A percentile compares a stretch with the other conserved stretches of the same genome.
These are phyloP conservation scores for Rhizophagus prolifer DNA, from an alignment of 192 early-diverging fungal genomes.

Conservation along the genomic window DNA sequence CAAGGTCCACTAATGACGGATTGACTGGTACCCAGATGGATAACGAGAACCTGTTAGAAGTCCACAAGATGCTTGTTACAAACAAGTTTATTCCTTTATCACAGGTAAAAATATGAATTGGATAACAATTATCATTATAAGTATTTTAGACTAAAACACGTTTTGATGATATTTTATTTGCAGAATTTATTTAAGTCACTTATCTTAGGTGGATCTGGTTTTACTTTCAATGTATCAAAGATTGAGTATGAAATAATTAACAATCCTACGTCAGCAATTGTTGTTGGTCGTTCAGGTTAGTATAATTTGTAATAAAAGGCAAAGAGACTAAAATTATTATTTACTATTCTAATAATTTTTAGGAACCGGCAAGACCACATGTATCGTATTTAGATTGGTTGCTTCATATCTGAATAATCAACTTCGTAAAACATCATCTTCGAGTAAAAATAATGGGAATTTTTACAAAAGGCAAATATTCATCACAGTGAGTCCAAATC, in stretches of 20 bases:
- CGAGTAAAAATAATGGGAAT: neutral
- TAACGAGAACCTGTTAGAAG: neutral
- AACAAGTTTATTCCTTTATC: constrained; percentile 13
- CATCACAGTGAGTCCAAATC: constrained; percentile 1
- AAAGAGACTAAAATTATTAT: neutral
- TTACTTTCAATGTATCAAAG: constrained; percentile 26
- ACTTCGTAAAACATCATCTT: neutral
- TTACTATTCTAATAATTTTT: neutral
- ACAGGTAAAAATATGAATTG: neutral
- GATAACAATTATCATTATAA: neutral
- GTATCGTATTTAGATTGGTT: constrained; percentile 7
- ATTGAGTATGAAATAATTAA: constrained; percentile 21
- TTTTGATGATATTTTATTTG: neutral
- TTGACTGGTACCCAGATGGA: neutral
- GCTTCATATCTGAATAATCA: constrained; percentile 1
- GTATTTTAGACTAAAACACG: neutral
- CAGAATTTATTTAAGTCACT: constrained; percentile 24
- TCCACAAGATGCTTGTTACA: neutral
- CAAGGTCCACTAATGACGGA: neutral
- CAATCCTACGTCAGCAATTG: constrained; percentile 15
- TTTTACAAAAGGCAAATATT: constrained; percentile 24
- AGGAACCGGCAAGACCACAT: constrained; percentile 22
- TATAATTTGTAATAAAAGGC: neutral
- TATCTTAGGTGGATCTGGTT: neutral
- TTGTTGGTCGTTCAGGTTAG: constrained; percentile 27